These are phyloP conservation scores for Catenaria anguillulae DNA, from an alignment of 371 early-diverging fungal genomes.

Conservation along the genomic window DNA sequence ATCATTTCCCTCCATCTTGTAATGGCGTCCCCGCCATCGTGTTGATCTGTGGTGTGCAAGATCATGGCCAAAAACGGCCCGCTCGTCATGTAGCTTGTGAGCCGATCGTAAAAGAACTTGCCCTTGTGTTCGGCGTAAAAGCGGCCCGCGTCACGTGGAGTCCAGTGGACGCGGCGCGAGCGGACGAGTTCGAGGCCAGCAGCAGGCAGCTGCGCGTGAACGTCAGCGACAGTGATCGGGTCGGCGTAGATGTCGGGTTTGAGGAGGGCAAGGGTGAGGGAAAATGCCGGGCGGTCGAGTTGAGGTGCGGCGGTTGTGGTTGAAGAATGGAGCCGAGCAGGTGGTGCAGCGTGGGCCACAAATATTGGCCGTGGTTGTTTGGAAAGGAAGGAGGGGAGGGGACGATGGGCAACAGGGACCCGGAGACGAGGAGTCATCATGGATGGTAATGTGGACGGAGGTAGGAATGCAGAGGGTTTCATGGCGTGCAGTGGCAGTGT, in stretches of 20 bases:
- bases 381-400: too few species aligned
- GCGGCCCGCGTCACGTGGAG: constrained; percentile 36
- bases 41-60: not conserved
- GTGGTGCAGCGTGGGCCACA: too few species aligned
- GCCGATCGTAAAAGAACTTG: constrained; percentile 47
- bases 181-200: not conserved
- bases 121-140: constrained; percentile 52
- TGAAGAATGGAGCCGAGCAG: too few species aligned
- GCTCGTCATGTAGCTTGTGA: constrained; percentile 52
- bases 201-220: constrained; percentile 8
- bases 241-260: constrained; percentile 64
- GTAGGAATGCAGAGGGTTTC: too few species aligned
- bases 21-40: constrained; percentile 28
- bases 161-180: constrained; percentile 12
- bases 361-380: too few species aligned
- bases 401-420: too few species aligned
- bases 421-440: too few species aligned
- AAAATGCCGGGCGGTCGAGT: constrained; percentile 18
- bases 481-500: too few species aligned
- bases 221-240: constrained; percentile 17
- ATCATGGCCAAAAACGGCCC: constrained; percentile 4
- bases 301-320: too few species aligned
- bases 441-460: too few species aligned
- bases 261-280: constrained; percentile 51
- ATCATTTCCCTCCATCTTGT: constrained; percentile 43